Conservation (phyloP, 1,284 basidiomycete genomes). For the Cryptococcus jaspeensis region DNA sequence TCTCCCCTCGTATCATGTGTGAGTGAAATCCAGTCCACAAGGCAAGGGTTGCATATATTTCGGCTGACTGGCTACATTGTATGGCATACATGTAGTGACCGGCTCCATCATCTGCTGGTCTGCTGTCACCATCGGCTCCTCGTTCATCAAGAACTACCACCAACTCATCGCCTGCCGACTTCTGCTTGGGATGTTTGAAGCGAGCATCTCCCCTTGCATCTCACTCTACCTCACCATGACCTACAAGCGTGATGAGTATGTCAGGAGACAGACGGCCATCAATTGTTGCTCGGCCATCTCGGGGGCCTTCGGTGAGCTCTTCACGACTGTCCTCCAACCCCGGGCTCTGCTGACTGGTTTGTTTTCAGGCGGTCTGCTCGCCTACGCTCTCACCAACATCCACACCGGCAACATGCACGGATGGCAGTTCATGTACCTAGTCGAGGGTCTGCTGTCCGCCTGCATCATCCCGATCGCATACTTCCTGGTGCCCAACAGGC, state of each 20-base stretch:
- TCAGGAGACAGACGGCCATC: background rate
- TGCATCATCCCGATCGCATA: slow-evolving; percentile 16
- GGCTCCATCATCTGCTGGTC: slow-evolving; percentile 3
- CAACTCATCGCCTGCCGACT: slow-evolving; percentile 6
- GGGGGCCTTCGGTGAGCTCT: slow-evolving; percentile 18
- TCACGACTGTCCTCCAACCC: background rate
- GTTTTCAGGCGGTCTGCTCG: background rate
- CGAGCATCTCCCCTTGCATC: slow-evolving; percentile 1
- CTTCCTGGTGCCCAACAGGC: slow-evolving; percentile 20
- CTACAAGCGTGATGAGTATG: slow-evolving; percentile 5
- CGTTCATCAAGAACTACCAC: slow-evolving; percentile 10
- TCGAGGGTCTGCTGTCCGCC: slow-evolving; percentile 27
- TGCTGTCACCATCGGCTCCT: slow-evolving; percentile 6
- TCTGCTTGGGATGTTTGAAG: slow-evolving; percentile 17
- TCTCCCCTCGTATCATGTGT: background rate
- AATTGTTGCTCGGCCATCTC: background rate
- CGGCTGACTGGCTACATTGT: too few species aligned
- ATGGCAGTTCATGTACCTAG: slow-evolving; percentile 26
- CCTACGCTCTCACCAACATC: background rate
- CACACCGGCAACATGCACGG: slow-evolving; percentile 16
- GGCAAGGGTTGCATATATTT: too few species aligned
- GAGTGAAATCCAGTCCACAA: background rate
- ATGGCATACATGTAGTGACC: slow-evolving; percentile 1
- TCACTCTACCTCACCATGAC: slow-evolving; percentile 4
- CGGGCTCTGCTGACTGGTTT: slow-evolving; percentile 4